Evolutionary conservation across 2,329 filamentous ascomycete genomes (phyloP).

Genomic region (Diplodia intermedia): DNA sequence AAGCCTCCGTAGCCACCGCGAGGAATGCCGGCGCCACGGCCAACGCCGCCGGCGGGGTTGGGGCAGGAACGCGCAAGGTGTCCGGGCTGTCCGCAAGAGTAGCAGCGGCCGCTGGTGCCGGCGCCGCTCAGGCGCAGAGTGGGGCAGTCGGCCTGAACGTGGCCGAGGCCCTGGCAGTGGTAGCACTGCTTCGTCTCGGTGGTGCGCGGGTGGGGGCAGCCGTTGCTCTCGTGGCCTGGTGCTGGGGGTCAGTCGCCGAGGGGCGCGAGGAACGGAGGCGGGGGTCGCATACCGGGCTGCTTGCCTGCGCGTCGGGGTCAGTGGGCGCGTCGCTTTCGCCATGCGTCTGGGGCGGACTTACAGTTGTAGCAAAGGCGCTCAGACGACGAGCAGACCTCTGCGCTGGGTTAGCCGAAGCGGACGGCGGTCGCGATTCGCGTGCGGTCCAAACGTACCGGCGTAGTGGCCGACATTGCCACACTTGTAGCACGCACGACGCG

Average conservation of each 20-base stretch:
- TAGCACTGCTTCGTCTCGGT: constrained; percentile 99
- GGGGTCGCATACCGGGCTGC: constrained; percentile 68
- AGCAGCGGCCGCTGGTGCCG: constrained; percentile 86
- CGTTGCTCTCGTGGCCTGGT: constrained; percentile 92
- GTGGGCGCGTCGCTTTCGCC: constrained; percentile 15
- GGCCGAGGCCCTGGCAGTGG: constrained; percentile 97
- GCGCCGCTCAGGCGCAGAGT: constrained; percentile 88
- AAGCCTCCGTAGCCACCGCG: constrained; percentile 74
- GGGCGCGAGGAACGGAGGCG: constrained; percentile 18
- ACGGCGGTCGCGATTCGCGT: constrained; percentile 33
- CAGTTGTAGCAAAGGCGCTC: constrained; percentile 99
- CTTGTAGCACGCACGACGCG: constrained; percentile 62
- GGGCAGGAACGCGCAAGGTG: constrained; percentile 94
- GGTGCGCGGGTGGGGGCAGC: constrained; percentile 93
- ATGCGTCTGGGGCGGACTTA: constrained; percentile 55
- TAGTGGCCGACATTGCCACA: constrained; percentile 62
- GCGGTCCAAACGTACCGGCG: constrained; percentile 52
- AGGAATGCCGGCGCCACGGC: constrained; percentile 67
- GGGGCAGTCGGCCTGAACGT: constrained; percentile 98
- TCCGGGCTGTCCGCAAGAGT: constrained; percentile 91
- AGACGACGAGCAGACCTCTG: constrained; percentile 95
- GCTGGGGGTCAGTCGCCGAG: constrained; percentile 38
- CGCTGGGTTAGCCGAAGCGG: constrained; percentile 12
- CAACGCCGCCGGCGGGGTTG: constrained; percentile 73
- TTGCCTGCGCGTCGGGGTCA: constrained; percentile 63